Evolutionary conservation across 768 basidiomycete genomes (phyloP).

Genomic region (Porpolomopsis calyptriformis): DNA sequence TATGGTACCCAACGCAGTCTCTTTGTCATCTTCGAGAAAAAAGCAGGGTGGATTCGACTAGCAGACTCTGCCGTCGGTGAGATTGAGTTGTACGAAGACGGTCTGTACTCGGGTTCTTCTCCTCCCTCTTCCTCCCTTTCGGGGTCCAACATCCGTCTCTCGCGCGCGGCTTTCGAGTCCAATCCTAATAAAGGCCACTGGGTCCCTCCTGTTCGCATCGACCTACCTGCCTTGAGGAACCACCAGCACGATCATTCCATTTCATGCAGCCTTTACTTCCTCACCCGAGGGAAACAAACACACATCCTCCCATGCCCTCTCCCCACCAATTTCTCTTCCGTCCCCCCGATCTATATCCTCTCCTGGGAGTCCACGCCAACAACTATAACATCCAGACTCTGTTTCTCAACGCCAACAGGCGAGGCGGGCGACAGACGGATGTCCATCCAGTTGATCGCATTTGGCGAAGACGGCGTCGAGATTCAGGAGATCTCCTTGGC

Average conservation of each 20-base stretch:
- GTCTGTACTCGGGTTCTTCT: too few species aligned
- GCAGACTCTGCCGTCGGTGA: slow-evolving; percentile 75
- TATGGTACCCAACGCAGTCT: slow-evolving; percentile 67
- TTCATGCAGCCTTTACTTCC: slow-evolving; percentile 42
- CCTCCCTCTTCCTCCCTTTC: too few species aligned
- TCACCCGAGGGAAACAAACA: slow-evolving; percentile 61
- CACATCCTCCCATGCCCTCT: slow-evolving; percentile 62
- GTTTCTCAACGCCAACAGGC: slow-evolving; percentile 15
- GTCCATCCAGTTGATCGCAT: slow-evolving; percentile 58
- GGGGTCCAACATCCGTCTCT: slow-evolving; percentile 13
- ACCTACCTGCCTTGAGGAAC: slow-evolving; percentile 34
- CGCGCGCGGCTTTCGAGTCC: slow-evolving; percentile 16
- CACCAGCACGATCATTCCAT: slow-evolving; percentile 18
- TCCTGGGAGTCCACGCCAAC: slow-evolving; percentile 52
- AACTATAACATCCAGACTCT: slow-evolving; percentile 43
- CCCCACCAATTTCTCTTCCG: slow-evolving; percentile 36
- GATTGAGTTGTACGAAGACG: slow-evolving; percentile 48
- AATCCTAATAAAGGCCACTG: slow-evolving; percentile 26
- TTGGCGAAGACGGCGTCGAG: slow-evolving; percentile 65
- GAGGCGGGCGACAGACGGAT: slow-evolving; percentile 21
- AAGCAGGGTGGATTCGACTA: slow-evolving; percentile 72
- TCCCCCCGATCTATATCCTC: slow-evolving; percentile 43
- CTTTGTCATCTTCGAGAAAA: slow-evolving; percentile 84
- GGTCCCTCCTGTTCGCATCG: slow-evolving; percentile 39
- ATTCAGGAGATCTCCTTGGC: slow-evolving; percentile 55